Percentiles rank a stretch among this genome's conserved stretches.
These are phyloP conservation scores for Phyllosticta paracitricarpa DNA, from an alignment of 2,329 filamentous ascomycete genomes.

Conservation along the genomic window DNA sequence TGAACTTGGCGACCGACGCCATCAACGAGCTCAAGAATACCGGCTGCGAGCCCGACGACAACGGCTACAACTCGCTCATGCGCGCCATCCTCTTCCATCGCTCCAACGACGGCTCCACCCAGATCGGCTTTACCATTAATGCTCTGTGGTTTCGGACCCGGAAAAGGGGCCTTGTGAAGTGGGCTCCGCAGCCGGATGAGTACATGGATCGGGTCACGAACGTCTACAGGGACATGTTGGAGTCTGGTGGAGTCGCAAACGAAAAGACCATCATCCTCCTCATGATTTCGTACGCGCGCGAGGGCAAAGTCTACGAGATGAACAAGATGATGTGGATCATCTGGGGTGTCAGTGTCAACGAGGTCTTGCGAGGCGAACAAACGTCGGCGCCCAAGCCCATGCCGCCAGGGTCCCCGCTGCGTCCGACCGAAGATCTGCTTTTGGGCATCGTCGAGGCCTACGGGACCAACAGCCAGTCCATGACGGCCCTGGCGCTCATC, in stretches of 20 bases:
- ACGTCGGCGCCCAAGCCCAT: conserved; percentile 31
- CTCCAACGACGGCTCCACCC: background rate
- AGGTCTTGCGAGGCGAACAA: conserved; percentile 21
- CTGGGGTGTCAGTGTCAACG: conserved; percentile 45
- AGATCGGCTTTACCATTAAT: background rate
- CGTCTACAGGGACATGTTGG: conserved; percentile 41
- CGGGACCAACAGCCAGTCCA: conserved; percentile 55
- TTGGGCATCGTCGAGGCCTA: conserved; percentile 59
- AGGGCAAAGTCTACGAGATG: conserved; percentile 40
- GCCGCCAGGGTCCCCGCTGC: conserved; percentile 41
- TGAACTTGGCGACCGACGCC: conserved; percentile 31
- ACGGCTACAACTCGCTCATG: conserved; percentile 48
- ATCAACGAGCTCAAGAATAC: conserved; percentile 38
- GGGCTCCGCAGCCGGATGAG: conserved; percentile 19
- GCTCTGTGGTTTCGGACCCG: background rate
- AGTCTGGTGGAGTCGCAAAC: conserved; percentile 34
- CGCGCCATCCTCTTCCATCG: conserved; percentile 36
- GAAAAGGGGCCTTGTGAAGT: conserved; percentile 4
- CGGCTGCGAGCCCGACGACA: conserved; percentile 33
- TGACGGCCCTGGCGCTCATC: conserved; percentile 48
- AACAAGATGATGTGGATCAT: conserved; percentile 40
- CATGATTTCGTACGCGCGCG: conserved; percentile 43
- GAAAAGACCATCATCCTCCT: conserved; percentile 45
- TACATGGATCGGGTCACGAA: conserved; percentile 21
- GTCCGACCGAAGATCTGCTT: conserved; percentile 51